Evolutionary conservation across 148 eudicot species (phyloP).

Genomic region (Chenopodium berlandieri): DNA sequence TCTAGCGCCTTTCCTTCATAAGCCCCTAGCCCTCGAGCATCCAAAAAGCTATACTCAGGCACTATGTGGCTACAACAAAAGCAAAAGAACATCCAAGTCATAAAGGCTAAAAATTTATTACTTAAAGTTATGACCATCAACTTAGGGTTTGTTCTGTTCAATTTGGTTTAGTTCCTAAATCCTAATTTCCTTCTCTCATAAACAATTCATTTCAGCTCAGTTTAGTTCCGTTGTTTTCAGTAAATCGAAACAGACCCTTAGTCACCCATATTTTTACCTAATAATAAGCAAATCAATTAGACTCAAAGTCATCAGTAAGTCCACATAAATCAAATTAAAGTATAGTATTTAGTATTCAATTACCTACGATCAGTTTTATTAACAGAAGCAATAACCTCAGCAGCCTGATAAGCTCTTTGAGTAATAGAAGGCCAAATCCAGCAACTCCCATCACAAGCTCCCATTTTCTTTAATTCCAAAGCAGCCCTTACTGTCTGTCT

Average conservation of each 20-base stretch:
- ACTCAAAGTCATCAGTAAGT: no score
- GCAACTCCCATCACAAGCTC: constrained; percentile 80
- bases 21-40: constrained; percentile 96
- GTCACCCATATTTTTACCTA: no score
- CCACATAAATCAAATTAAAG: background rate
- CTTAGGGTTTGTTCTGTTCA: no score
- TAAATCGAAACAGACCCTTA: no score
- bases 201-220: no score
- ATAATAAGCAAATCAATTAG: no score
- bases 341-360: no score
- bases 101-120: background rate
- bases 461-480: constrained; percentile 54
- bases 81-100: constrained; percentile 2
- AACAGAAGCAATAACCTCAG: constrained; percentile 84
- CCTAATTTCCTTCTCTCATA: no score
- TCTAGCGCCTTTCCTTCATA: constrained; percentile 80
- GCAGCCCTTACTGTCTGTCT: constrained; percentile 76
- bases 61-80: constrained; percentile 64
- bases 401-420: constrained; percentile 96
- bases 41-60: constrained; percentile 96
- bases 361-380: constrained; percentile 74
- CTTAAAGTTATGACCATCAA: background rate
- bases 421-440: constrained; percentile 99
- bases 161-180: no score
- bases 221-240: no score